Base-by-base conservation (phyloP, 2,329 filamentous ascomycete species). In the Colletotrichum sp. region DNA sequence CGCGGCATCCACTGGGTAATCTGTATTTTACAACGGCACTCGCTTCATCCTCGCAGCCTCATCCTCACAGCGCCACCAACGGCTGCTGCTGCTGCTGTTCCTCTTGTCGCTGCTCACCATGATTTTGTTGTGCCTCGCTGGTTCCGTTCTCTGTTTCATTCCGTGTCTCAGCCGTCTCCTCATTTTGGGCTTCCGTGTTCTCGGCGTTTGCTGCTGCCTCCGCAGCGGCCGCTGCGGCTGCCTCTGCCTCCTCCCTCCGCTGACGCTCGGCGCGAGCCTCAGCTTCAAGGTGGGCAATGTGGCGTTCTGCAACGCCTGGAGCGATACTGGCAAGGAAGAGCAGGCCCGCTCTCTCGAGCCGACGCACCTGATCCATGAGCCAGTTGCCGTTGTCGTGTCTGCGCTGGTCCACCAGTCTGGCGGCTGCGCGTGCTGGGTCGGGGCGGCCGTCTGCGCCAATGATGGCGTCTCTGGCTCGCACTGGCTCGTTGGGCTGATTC, bases 271-370 rank as follows among this genome's bases (percentile, higher is more conserved):
- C 86, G 66, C 87, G 84, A 52, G 87, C 88, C 71, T 90, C 88
- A 6, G 88, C 89, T 79, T 92, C 90, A 4, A 92, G 82, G 60
- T 90, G 87, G 28, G 89, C 90, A 76, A 94, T 93, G 77, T 94
- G 92, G 65, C 91, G 86, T 83, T 94, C 92, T 1, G 92, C 92
- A 28, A 94, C 88, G 12, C 92, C 92, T 1, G 92, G 92, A 3
- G 92, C 91, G 76, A 94, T 89, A 80, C 92, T 94, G 24, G 92
- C 92, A 26, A 94, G 84, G 79, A 94, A 94, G 28, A 94, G 85
- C 18, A 94, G 87, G 0, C 90, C 87, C 21, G 91, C 90, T 77
- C 92, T 88, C 82, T 94, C 92, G 8, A 91, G 80, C 13, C 90
- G 85, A 72, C 91, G 86, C 7, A 90, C 82, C 72, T 90, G 89